Percentiles rank a stretch among this genome's conserved stretches.
These are phyloP conservation scores for Huntiella decipiens DNA, from an alignment of 2,329 filamentous ascomycete genomes.

Conservation along the genomic window DNA sequence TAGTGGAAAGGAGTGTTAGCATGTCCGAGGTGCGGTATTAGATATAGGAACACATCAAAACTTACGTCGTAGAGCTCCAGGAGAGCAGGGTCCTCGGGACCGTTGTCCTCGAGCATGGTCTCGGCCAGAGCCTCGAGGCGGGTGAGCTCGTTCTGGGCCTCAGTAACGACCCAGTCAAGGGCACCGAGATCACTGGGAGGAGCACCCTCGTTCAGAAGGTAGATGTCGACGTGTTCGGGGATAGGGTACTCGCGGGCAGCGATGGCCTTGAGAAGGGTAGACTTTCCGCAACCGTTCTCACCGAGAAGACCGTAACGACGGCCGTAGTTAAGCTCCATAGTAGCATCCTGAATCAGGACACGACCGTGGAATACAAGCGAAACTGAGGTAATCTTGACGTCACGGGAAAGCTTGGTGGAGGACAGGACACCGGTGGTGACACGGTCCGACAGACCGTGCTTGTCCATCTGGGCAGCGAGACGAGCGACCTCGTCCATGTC, in stretches of 20 bases:
- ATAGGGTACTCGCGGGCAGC: conserved; percentile 86
- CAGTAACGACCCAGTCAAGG: conserved; percentile 88
- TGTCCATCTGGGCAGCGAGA: conserved; percentile 82
- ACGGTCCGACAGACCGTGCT: conserved; percentile 87
- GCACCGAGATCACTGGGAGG: conserved; percentile 76
- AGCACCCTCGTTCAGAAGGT: conserved; percentile 92
- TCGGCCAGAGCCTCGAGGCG: conserved; percentile 78
- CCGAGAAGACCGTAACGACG: conserved; percentile 87
- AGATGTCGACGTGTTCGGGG: conserved; percentile 92
- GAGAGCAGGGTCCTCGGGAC: conserved; percentile 74
- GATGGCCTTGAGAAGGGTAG: conserved; percentile 90
- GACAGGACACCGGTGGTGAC: conserved; percentile 94
- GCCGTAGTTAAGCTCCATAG: conserved; percentile 79
- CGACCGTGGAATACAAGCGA: conserved; percentile 95
- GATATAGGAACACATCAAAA: conserved; percentile 10
- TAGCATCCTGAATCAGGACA: conserved; percentile 86
- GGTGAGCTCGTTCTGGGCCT: conserved; percentile 85
- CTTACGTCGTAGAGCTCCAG: conserved; percentile 91
- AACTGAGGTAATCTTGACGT: conserved; percentile 90
- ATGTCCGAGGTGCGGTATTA: neutral
- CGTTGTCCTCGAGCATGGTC: conserved; percentile 75
- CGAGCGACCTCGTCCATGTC: conserved; percentile 71
- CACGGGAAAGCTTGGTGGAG: conserved; percentile 66
- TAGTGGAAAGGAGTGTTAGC: conserved; percentile 13
- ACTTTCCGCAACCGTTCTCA: conserved; percentile 99